These are phyloP conservation scores for Mariannaea sp. DNA, from an alignment of 2,329 filamentous ascomycete species.

Conservation along the genomic window DNA sequence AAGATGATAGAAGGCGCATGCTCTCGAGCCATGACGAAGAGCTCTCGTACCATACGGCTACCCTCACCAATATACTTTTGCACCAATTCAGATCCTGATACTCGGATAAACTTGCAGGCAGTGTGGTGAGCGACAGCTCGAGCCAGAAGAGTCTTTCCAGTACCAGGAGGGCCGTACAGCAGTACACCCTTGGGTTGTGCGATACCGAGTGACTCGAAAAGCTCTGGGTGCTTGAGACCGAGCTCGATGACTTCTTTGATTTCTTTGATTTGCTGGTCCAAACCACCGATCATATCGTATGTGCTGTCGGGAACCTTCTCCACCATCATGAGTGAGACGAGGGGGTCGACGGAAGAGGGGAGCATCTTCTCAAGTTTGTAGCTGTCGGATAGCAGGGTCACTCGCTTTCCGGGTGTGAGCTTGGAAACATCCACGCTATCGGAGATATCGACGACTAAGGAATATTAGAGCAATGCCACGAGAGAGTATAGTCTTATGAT, in stretches of 20 bases:
- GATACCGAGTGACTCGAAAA: conserved; percentile 98
- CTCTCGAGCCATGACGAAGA: conserved; percentile 99
- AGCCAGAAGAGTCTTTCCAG: conserved; percentile 93
- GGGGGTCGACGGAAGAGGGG: conserved; percentile 94
- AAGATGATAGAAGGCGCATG: conserved; percentile 99
- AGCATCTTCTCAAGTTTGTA: conserved; percentile 99
- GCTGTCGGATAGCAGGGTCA: conserved; percentile 93
- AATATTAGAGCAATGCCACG: conserved; percentile 7
- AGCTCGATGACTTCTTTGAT: conserved; percentile 99
- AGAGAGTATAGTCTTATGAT: not conserved
- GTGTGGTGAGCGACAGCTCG: conserved; percentile 97
- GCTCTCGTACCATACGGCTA: conserved; percentile 95
- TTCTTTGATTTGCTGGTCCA: conserved; percentile 99
- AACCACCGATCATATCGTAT: conserved; percentile 99
- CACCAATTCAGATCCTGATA: conserved; percentile 93
- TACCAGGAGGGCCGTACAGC: conserved; percentile 94
- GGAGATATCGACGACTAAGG: conserved; percentile 87
- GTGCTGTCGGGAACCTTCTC: conserved; percentile 99
- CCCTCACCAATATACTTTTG: conserved; percentile 99
- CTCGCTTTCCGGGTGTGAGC: conserved; percentile 95
- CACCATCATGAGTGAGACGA: conserved; percentile 99
- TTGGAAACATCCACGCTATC: conserved; percentile 94
- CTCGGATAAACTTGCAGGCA: conserved; percentile 98
- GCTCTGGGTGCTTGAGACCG: conserved; percentile 95
- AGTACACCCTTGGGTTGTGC: conserved; percentile 97